Evolutionary conservation across 805 yeast genomes (phyloP), one percentile per base, ranked within the genome.

Genomic region (Kluyveromyces dobzhanskii): DNA sequence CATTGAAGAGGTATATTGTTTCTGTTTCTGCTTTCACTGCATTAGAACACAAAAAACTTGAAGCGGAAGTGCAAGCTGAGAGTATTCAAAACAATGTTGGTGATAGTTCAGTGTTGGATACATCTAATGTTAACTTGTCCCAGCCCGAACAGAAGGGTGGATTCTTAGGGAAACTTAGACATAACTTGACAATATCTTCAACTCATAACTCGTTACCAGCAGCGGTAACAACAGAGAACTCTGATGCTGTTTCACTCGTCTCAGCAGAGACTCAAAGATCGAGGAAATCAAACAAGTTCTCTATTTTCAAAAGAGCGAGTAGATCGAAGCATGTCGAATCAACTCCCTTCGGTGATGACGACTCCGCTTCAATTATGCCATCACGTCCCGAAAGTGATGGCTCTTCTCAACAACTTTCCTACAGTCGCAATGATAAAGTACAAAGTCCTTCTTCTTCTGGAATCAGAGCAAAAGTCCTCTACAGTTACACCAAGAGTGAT

Each of bases 51-150:
- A 61, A 62, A 23, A 73, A 94, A 44, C 80, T 92, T 17, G 69
- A 70, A 30, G 73, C 80, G 10, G 95, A 87, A 54, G 97, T 88
- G 14, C 90, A 83, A 51, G 79, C 90, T 37, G 97, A 90, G 59
- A 78, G 92, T 19, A 86, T 92, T 48, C 92, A 85, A 58, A 75
- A 80, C 43, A 86, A 82, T 37, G 87, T 92, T 1, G 85, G 81
- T 3, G 47, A 44, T 1, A 88, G 79, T 41, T 69, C 73, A 49
- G 92, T 84, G 56, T 63, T 84, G 49, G 67, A 80, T 10, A 65
- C 81, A 41, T 72, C 73, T 29, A 73, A 69, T 31, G 67, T 71
- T 13, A 66, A 69, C 21, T 60, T 70, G 19, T 51, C 61, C 12
- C 44, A 50, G 17, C 64, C 66, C 34, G 76, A 78, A 57, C 84